Percentiles rank a stretch among this genome's conserved stretches.
phyloP scores from a whole-genome alignment of 2,329 filamentous ascomycete genomes.

The Neocatenulostroma microsporum region DNA sequence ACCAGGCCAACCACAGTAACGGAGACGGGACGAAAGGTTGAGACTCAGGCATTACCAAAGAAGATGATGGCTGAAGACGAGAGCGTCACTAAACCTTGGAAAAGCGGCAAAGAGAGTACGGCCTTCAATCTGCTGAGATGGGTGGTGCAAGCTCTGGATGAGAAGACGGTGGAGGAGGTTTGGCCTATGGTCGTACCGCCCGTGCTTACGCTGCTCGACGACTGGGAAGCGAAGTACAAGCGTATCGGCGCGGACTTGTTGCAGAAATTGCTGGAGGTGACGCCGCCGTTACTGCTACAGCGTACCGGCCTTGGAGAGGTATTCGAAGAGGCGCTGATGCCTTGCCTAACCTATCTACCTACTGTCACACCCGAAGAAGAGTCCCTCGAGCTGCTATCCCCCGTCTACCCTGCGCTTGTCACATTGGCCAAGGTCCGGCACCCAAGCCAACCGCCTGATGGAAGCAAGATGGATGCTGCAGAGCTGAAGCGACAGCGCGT shows the following conservation, averaged over 20 bases:
- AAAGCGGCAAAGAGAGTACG: conserved; percentile 42
- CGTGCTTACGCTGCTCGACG: conserved; percentile 61
- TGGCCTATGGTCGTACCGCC: conserved; percentile 66
- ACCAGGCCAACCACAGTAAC: conserved; percentile 50
- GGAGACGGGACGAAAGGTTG: conserved; percentile 49
- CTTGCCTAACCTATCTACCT: conserved; percentile 69
- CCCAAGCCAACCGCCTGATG: conserved; percentile 15
- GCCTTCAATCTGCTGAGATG: conserved; percentile 54
- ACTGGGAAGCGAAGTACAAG: conserved; percentile 48
- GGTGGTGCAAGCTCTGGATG: conserved; percentile 48
- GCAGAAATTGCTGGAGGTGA: conserved; percentile 47
- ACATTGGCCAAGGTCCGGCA: conserved; percentile 45
- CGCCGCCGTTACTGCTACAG: conserved; percentile 47
- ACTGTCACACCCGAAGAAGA: conserved; percentile 66
- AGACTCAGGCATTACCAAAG: conserved; percentile 34
- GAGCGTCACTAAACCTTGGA: conserved; percentile 52
- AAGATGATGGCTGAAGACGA: conserved; percentile 32
- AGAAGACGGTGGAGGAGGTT: conserved; percentile 44
- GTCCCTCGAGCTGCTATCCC: conserved; percentile 54
- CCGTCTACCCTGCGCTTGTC: conserved; percentile 60
- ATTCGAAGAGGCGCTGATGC: conserved; percentile 61
- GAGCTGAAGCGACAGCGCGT: conserved; percentile 27
- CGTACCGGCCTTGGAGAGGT: conserved; percentile 59
- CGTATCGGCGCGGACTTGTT: conserved; percentile 51
- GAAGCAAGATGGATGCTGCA: conserved; percentile 7